These are phyloP conservation scores for Mucor lusitanicus DNA, from an alignment of 371 early-diverging fungal genomes.

Conservation along the genomic window DNA sequence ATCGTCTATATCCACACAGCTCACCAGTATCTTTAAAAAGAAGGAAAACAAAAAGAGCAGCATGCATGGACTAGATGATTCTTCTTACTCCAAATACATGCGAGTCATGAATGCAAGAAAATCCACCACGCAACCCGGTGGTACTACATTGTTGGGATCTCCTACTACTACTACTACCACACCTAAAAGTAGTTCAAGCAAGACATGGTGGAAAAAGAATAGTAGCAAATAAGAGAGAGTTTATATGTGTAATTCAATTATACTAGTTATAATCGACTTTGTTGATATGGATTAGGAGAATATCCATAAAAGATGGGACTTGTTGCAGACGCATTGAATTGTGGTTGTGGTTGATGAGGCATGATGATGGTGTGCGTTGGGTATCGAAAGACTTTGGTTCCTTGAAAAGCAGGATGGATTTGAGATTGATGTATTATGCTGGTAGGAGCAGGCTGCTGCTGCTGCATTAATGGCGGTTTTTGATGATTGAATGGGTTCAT, in stretches of 20 bases:
- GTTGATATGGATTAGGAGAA: slow-evolving; percentile 6
- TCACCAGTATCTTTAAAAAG: neutral
- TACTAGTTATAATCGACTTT: slow-evolving; percentile 9
- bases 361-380: neutral
- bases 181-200: neutral
- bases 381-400: neutral
- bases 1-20: neutral
- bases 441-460: too few species aligned
- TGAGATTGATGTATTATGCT: neutral
- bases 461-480: neutral
- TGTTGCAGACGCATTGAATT: slow-evolving; percentile 31
- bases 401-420: slow-evolving; percentile 2
- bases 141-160: neutral
- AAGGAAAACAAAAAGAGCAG: neutral
- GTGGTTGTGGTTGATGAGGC: neutral
- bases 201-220: slow-evolving; percentile 19
- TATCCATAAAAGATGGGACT: slow-evolving; percentile 47
- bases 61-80: neutral
- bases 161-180: neutral
- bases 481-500: neutral
- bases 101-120: neutral
- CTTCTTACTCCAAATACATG: neutral
- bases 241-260: too few species aligned
- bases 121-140: neutral
- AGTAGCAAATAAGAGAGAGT: neutral